These are phyloP conservation scores for Spergularia marina DNA, from an alignment of 148 eudicot species.

Conservation along the genomic window DNA sequence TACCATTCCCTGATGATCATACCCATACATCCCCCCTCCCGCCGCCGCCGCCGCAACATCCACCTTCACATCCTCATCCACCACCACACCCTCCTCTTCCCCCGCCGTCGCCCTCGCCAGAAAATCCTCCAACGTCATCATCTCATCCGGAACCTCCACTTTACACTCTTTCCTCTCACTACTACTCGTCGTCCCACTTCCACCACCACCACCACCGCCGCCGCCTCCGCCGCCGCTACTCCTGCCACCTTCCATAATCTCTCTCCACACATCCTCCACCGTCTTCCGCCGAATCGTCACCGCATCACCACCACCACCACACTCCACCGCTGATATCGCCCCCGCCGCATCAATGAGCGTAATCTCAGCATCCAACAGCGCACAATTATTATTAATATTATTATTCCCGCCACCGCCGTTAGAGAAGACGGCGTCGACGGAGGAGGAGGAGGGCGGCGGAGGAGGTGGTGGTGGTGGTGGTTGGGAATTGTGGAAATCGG, in stretches of 20 bases:
- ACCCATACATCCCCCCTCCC: conserved; percentile 37
- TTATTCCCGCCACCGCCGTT: background rate
- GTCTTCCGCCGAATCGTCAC: conserved; percentile 33
- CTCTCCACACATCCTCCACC: conserved; percentile 85
- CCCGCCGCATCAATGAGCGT: conserved; percentile 54
- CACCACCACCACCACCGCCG: too few species aligned
- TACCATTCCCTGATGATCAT: conserved; percentile 29
- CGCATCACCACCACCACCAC: conserved; percentile 12
- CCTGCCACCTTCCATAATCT: conserved; percentile 48
- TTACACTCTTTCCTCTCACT: conserved; percentile 43
- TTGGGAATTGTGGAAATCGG: conserved; percentile 28
- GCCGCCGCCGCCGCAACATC: conserved; percentile 18
- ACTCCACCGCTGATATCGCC: conserved; percentile 42
- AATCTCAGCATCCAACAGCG: conserved; percentile 42
- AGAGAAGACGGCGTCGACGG: background rate
- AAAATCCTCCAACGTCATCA: conserved; percentile 93
- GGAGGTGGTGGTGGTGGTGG: background rate
- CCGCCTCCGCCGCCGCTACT: too few species aligned
- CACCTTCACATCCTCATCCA: conserved; percentile 34
- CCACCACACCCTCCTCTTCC: conserved; percentile 34
- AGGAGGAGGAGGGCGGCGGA: background rate
- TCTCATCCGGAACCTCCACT: conserved; percentile 48
- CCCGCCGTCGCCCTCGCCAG: conserved; percentile 59
- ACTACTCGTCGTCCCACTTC: background rate
- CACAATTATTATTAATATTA: too few species aligned